These are phyloP conservation scores for Phanerodontia chrysosporium DNA, from an alignment of 768 basidiomycete species.

Conservation along the genomic window DNA sequence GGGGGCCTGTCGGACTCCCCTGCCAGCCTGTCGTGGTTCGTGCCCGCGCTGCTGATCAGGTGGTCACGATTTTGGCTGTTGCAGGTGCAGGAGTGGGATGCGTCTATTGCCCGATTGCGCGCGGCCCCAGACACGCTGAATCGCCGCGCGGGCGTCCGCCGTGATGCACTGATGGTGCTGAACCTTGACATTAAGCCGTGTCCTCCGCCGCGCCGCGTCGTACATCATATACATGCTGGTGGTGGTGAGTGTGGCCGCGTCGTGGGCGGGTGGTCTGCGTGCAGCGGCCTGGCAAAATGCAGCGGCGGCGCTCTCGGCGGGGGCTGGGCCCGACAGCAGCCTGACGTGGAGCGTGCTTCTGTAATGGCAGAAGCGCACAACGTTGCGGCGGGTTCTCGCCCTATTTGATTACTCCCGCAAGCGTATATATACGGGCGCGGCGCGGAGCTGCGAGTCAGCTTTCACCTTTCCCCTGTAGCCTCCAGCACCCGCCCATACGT, in stretches of 20 bases:
- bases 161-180: background rate
- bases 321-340: constrained; percentile 8
- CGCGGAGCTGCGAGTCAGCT: background rate
- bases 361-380: background rate
- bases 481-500: background rate
- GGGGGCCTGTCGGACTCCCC: no score
- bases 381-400: background rate
- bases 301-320: background rate
- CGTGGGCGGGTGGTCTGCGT: background rate
- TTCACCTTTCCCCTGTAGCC: background rate
- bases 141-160: background rate
- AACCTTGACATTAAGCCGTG: background rate
- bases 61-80: no score
- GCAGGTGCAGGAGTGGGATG: background rate
- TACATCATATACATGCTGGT: no score
- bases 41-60: no score
- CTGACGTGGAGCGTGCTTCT: background rate
- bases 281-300: background rate
- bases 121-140: constrained; percentile 3
- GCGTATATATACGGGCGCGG: background rate
- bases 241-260: background rate
- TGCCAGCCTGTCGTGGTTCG: no score
- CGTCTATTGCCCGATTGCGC: background rate
- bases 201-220: background rate
- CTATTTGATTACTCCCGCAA: background rate